Evolutionary conservation across 2,329 filamentous ascomycete genomes (phyloP), one percentile per base, ranked within the genome.

Genomic region (Ilyonectria mors-panacis): DNA sequence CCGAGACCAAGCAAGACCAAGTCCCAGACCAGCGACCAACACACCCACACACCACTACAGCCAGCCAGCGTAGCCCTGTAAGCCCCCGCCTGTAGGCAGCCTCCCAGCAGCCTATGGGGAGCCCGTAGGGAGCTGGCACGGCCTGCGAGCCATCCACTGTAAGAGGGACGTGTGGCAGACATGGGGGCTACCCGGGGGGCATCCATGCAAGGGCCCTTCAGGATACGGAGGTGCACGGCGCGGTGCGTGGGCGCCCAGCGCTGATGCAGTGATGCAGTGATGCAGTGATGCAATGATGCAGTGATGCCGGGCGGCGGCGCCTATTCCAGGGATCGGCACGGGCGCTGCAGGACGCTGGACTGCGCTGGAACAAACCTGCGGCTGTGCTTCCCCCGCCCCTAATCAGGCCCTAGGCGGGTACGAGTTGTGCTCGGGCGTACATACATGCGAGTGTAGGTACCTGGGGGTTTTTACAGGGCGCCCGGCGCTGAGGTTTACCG

Each of bases 131-230:
- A 58, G 61, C 54, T 39, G 54, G 54, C 57, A 51, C 45, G 28
- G 53, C 58, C 42, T 56, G 58, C 21, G 63, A 58, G 53, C 63
- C 63, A 53, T 66, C 63, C 63, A 66, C 63, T 66, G 63, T 47
- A 44, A 39, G 63, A 58, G 63, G 58, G 63, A 66, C 63, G 63
- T 66, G 63, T 66, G 63, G 63, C 63, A 62, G 51, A 48, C 53
- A 58, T 50, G 63, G 63, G 63, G 58, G 35, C 33, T 23, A 26
- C 51, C 56, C 26, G 26, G 63, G 63, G 63, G 63, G 21, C 50
- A 60, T 59, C 63, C 63, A 66, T 66, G 63, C 57, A 61, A 66
- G 63, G 57, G 45, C 63, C 50, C 35, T 66, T 53, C 45, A 30
- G 59, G 53, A 44, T 21, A 33, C 33, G 47, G 53, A 35, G 59